phyloP scores from a whole-genome alignment of 2,329 filamentous ascomycete species.

The Colletotrichum liaoningense region DNA sequence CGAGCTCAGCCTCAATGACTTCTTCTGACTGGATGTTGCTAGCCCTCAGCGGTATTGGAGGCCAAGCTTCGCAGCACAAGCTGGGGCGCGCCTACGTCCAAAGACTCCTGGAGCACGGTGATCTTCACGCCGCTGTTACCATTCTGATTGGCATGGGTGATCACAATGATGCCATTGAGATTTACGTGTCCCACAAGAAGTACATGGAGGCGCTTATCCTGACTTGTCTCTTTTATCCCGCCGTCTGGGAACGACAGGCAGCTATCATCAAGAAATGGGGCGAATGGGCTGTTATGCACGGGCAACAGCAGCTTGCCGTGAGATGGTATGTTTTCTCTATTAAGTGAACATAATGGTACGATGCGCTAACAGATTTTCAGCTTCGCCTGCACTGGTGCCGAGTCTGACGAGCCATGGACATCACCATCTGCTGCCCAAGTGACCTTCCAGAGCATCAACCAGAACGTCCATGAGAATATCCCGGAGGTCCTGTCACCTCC shows the following conservation, averaged over 20 bases:
- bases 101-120: slow-evolving; percentile 86
- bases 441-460: slow-evolving; percentile 63
- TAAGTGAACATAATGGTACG: neutral
- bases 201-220: slow-evolving; percentile 95
- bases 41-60: slow-evolving; percentile 87
- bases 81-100: slow-evolving; percentile 92
- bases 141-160: slow-evolving; percentile 95
- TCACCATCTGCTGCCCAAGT: slow-evolving; percentile 80
- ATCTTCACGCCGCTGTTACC: slow-evolving; percentile 91
- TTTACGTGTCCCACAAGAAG: slow-evolving; percentile 91
- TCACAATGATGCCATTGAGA: slow-evolving; percentile 92
- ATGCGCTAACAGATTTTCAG: slow-evolving; percentile 45
- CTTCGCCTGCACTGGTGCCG: slow-evolving; percentile 90
- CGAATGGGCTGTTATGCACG: slow-evolving; percentile 87
- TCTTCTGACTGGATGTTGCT: slow-evolving; percentile 97
- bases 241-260: slow-evolving; percentile 91
- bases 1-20: slow-evolving; percentile 87
- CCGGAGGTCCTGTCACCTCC: slow-evolving; percentile 76
- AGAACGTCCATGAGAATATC: slow-evolving; percentile 65
- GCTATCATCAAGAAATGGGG: slow-evolving; percentile 95
- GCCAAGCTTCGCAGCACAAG: slow-evolving; percentile 82
- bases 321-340: slow-evolving; percentile 66
- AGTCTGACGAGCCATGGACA: slow-evolving; percentile 87
- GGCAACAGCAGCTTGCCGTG: slow-evolving; percentile 90
- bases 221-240: slow-evolving; percentile 83